Evolutionary conservation across 192 early-diverging fungal genomes (phyloP).

Genomic region (Coemansia sp.): DNA sequence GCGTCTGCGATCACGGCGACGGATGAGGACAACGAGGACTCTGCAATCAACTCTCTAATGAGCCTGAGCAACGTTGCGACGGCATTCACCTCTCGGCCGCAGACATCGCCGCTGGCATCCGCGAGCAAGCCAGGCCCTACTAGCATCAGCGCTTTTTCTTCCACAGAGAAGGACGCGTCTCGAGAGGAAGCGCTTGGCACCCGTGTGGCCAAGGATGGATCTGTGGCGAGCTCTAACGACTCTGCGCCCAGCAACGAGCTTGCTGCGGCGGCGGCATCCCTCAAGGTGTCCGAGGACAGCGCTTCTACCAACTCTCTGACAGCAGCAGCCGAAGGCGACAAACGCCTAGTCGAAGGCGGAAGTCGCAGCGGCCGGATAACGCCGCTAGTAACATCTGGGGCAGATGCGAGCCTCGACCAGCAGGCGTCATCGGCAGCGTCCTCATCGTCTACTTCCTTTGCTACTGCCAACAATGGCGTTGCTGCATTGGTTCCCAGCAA

Average conservation of each 20-base stretch:
- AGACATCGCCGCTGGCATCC: conserved; percentile 13
- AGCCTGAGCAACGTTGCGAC: conserved; percentile 50
- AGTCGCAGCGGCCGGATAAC: background rate
- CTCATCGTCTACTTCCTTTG: conserved; percentile 7
- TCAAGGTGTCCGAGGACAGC: conserved; percentile 8
- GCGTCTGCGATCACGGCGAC: conserved; percentile 25
- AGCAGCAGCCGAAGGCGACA: conserved; percentile 6
- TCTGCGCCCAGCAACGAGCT: conserved; percentile 12
- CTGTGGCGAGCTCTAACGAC: conserved; percentile 7
- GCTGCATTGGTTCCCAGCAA: conserved; percentile 45
- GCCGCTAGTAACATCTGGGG: background rate
- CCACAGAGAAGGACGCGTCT: conserved; percentile 1
- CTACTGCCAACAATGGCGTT: conserved; percentile 9
- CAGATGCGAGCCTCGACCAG: background rate
- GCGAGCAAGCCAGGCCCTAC: conserved; percentile 21
- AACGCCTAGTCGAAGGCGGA: background rate
- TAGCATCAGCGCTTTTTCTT: conserved; percentile 5
- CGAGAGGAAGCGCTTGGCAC: background rate
- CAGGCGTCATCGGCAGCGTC: background rate
- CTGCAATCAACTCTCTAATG: conserved; percentile 53
- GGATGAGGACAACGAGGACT: conserved; percentile 51
- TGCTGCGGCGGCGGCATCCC: conserved; percentile 2
- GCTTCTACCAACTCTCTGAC: conserved; percentile 10
- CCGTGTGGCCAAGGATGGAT: conserved; percentile 3
- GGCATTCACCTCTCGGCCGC: conserved; percentile 40